Percentiles rank a stretch among this genome's conserved stretches.
phyloP scores from a whole-genome alignment of 305 asterid genomes.

The Petunia hybrid region DNA sequence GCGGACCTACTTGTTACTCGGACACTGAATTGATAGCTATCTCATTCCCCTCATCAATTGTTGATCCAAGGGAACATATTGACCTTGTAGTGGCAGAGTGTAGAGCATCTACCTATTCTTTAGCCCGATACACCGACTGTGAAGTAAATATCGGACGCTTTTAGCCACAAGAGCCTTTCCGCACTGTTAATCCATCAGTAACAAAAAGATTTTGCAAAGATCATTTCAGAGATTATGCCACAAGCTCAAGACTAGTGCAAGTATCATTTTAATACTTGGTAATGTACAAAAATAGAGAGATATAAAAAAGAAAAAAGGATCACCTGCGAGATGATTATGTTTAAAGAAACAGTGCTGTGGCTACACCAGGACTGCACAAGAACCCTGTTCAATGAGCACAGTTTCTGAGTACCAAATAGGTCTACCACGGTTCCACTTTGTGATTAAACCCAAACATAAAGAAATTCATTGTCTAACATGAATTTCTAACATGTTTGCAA shows the following conservation, averaged over 20 bases:
- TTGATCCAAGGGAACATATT: constrained; percentile 67
- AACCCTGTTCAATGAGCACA: constrained; percentile 55
- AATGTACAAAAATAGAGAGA: background rate
- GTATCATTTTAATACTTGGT: background rate
- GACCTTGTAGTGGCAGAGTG: constrained; percentile 81
- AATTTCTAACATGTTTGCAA: too few relatives aligned
- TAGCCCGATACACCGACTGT: constrained; percentile 94
- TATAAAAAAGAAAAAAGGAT: background rate
- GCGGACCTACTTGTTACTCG: background rate
- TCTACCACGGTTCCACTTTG: too few relatives aligned
- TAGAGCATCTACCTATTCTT: constrained; percentile 57
- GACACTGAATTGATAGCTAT: constrained; percentile 22
- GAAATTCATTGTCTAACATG: too few relatives aligned
- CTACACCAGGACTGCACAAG: constrained; percentile 95
- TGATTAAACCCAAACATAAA: too few relatives aligned
- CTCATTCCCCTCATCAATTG: constrained; percentile 80
- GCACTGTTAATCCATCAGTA: constrained; percentile 83
- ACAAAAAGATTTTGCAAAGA: background rate
- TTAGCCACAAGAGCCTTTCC: constrained; percentile 91
- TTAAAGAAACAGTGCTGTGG: constrained; percentile 83
- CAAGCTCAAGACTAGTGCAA: too few relatives aligned
- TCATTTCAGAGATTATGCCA: background rate
- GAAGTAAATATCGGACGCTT: constrained; percentile 82
- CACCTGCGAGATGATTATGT: constrained; percentile 84
- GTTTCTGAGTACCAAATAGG: background rate